Evolutionary conservation across 2,329 filamentous ascomycete genomes (phyloP), one percentile per base, ranked within the genome.

Genomic region (Ophiocordyceps camponoti-floridani): DNA sequence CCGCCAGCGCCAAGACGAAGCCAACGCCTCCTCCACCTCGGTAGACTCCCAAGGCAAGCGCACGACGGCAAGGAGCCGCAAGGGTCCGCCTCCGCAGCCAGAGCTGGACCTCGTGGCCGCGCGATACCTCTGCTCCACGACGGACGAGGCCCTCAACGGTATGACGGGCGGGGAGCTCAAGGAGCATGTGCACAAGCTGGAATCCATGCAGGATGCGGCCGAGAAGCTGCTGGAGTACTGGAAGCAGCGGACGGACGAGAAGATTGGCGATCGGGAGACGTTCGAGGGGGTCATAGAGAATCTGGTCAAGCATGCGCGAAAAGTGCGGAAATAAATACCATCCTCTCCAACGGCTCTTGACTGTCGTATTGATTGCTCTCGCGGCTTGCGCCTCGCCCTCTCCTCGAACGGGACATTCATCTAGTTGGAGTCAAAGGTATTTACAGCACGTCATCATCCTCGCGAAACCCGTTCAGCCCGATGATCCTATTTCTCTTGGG

Each of bases 271-370:
- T 58, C 81, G 91, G 53, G 89, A 95, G 58, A 85, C 87, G 3
- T 91, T 95, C 59, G 89, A 96, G 59, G 87, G 86, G 1, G 89
- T 96, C 14, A 95, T 96, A 70, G 89, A 94, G 64, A 95, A 94
- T 60, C 62, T 96, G 51, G 89, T 95, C 40, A 91, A 87, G 61
- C 86, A 94, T 65, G 86, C 86, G 43, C 73, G 86, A 59, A 85
- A 88, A 64, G 78, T 86, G 46, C 74, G 86, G 57, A 91, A 88
- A 63, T 85, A 66, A 47, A 16, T 7, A 3, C 11, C 18, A n/a
- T n/a, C n/a, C 23, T 23, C 16, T 16, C n/a, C 16, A 10, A 38
- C 16, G 23, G 23, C 23, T 5, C 23, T 23, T 23, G 23, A 23
- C 23, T 23, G 23, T 23, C 23, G 23, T 23, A 3, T 23, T 23